A percentile compares a stretch with the other conserved stretches of the same genome.
Conservation (phyloP, 371 early-diverging fungal genomes). For the Syncephalastrum racemosum region DNA sequence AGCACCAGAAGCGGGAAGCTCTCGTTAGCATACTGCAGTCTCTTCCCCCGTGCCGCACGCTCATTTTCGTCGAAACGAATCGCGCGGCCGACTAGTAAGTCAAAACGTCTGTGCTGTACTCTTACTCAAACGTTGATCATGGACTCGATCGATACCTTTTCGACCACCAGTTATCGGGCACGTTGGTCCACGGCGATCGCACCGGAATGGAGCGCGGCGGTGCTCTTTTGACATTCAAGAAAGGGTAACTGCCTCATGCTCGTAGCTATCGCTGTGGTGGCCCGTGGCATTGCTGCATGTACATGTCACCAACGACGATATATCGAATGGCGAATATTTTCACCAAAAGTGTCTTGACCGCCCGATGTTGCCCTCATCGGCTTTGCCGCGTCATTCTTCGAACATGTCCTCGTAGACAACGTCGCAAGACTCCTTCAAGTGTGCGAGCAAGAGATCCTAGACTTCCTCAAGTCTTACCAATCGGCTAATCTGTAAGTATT, state of each 20-base stretch:
- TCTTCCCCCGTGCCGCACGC: slow-evolving; percentile 57
- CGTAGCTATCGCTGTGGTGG: slow-evolving; percentile 92
- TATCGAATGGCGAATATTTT: slow-evolving; percentile 81
- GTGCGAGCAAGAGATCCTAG: slow-evolving; percentile 81
- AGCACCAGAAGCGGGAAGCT: slow-evolving; percentile 52
- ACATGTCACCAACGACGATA: slow-evolving; percentile 87
- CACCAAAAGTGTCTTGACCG: slow-evolving; percentile 87
- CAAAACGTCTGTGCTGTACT: slow-evolving; percentile 39
- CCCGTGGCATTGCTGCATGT: slow-evolving; percentile 89
- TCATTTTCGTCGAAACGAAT: slow-evolving; percentile 89
- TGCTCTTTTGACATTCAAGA: slow-evolving; percentile 76
- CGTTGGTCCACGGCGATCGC: slow-evolving; percentile 77
- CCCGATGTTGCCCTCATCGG: slow-evolving; percentile 75
- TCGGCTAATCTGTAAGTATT: too few relatives aligned
- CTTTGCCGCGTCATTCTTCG: slow-evolving; percentile 75
- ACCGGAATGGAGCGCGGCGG: slow-evolving; percentile 80
- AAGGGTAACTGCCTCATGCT: slow-evolving; percentile 75
- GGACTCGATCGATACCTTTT: slow-evolving; percentile 72
- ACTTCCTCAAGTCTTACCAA: slow-evolving; percentile 56
- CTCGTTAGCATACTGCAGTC: slow-evolving; percentile 35
- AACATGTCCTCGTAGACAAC: slow-evolving; percentile 56
- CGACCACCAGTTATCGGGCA: slow-evolving; percentile 63
- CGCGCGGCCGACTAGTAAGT: slow-evolving; percentile 77
- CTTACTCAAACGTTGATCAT: not conserved
- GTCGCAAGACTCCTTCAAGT: slow-evolving; percentile 75